Percentiles rank a stretch among this genome's conserved stretches.
phyloP scores from a whole-genome alignment of 176 grass and related monocot species.

The Ampelocalamus luodianensis region DNA sequence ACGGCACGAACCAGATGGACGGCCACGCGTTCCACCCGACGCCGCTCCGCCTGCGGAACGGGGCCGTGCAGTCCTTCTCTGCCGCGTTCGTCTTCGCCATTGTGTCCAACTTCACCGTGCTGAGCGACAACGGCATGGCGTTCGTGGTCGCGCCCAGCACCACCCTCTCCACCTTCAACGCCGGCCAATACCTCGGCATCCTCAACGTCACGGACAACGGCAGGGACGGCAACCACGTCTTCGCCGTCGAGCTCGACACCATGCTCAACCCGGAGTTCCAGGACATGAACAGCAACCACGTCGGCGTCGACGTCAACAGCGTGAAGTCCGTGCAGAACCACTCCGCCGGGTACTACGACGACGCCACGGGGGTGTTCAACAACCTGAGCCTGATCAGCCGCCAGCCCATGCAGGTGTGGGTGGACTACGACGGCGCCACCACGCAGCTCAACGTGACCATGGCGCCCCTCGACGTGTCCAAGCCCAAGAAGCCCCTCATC shows the following conservation, averaged over 20 bases:
- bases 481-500: constrained; percentile 48
- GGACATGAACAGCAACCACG: constrained; percentile 77
- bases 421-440: constrained; percentile 60
- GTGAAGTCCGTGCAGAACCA: constrained; percentile 50
- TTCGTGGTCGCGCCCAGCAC: constrained; percentile 63
- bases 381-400: constrained; percentile 65
- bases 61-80: constrained; percentile 53
- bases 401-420: constrained; percentile 59
- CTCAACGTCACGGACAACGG: constrained; percentile 61
- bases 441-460: constrained; percentile 51
- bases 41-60: constrained; percentile 31
- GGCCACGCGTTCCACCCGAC: constrained; percentile 62
- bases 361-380: constrained; percentile 50
- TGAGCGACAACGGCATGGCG: constrained; percentile 66
- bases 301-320: constrained; percentile 65
- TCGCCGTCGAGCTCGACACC: constrained; percentile 68
- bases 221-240: constrained; percentile 35
- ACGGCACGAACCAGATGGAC: constrained; percentile 51
- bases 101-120: constrained; percentile 57
- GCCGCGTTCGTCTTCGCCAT: constrained; percentile 62
- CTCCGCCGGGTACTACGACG: constrained; percentile 54
- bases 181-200: constrained; percentile 68
- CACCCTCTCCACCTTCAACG: constrained; percentile 56
- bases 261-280: constrained; percentile 69
- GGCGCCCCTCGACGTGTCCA: constrained; percentile 44